These are phyloP conservation scores for Colletotrichum sp. DNA, from an alignment of 2,329 filamentous ascomycete genomes.

Conservation along the genomic window DNA sequence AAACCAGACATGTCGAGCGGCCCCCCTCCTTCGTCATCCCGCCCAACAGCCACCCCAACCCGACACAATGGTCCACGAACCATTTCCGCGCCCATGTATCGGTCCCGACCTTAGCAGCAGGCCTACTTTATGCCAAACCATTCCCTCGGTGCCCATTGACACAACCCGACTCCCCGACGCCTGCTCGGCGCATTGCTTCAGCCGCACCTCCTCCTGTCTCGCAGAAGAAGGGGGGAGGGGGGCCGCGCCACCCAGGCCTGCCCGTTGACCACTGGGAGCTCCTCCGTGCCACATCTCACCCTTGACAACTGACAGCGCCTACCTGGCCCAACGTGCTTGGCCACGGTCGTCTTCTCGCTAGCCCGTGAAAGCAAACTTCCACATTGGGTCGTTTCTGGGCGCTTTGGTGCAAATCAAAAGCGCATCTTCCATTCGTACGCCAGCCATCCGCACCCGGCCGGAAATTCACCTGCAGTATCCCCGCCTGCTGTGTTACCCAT, in stretches of 20 bases:
- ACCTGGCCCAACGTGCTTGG: not conserved
- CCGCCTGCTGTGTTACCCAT: not conserved
- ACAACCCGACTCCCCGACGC: not conserved
- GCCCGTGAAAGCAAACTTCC: not conserved
- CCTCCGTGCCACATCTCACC: not conserved
- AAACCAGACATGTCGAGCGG: not conserved
- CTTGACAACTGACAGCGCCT: not conserved
- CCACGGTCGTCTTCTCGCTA: not conserved
- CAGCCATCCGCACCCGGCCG: not conserved
- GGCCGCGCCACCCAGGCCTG: not conserved
- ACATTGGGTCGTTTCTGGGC: not conserved
- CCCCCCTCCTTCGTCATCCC: not conserved
- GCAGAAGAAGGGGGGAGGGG: not conserved
- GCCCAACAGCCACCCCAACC: not conserved
- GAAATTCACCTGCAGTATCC: not conserved
- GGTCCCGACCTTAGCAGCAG: not conserved
- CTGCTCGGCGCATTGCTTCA: not conserved
- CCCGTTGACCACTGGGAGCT: not conserved
- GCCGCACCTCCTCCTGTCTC: not conserved
- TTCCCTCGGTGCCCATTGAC: constrained; percentile 1
- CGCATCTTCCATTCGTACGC: not conserved
- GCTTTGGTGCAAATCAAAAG: not conserved
- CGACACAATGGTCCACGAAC: constrained; percentile 4
- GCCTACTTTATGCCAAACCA: constrained; percentile 5
- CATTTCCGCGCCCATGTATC: not conserved